Conservation (phyloP, 805 yeast species). For the Candida odintsovae region DNA sequence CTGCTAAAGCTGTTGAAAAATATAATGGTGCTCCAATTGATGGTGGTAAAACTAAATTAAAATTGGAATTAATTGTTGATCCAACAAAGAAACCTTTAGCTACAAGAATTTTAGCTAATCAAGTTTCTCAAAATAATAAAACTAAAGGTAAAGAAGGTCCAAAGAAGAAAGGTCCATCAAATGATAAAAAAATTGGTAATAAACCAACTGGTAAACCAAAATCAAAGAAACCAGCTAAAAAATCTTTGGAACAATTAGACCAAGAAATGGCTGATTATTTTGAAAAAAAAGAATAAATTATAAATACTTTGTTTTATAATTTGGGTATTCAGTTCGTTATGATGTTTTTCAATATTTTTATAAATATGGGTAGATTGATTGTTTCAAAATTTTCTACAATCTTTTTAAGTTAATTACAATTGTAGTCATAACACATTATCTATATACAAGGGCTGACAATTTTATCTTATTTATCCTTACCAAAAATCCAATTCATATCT, state of each 20-base stretch:
- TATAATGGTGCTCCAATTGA: slow-evolving; percentile 94
- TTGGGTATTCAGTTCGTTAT: slow-evolving; percentile 1
- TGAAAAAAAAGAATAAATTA: slow-evolving; percentile 37
- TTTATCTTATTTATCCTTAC: slow-evolving; percentile 4
- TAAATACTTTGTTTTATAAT: not conserved
- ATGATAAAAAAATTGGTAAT: slow-evolving; percentile 1
- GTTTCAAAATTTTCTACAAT: not conserved
- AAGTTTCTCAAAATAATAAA: slow-evolving; percentile 11
- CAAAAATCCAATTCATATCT: slow-evolving; percentile 19
- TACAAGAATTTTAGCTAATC: slow-evolving; percentile 60
- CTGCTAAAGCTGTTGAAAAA: slow-evolving; percentile 71
- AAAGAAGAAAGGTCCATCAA: slow-evolving; percentile 10
- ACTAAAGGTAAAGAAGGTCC: slow-evolving; percentile 15
- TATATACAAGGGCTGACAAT: slow-evolving; percentile 1
- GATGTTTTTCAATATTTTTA: not conserved
- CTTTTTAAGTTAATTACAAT: not conserved
- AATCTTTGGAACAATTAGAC: slow-evolving; percentile 89
- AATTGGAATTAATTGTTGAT: slow-evolving; percentile 77
- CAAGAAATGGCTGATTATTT: slow-evolving; percentile 98
- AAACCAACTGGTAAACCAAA: slow-evolving; percentile 19
- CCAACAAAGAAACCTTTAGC: slow-evolving; percentile 74
- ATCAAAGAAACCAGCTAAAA: slow-evolving; percentile 44
- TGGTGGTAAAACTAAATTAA: slow-evolving; percentile 72
- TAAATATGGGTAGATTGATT: not conserved
- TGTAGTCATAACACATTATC: not conserved